phyloP scores from a whole-genome alignment of 129 eudicot genomes.

The Flaveria trinervia region DNA sequence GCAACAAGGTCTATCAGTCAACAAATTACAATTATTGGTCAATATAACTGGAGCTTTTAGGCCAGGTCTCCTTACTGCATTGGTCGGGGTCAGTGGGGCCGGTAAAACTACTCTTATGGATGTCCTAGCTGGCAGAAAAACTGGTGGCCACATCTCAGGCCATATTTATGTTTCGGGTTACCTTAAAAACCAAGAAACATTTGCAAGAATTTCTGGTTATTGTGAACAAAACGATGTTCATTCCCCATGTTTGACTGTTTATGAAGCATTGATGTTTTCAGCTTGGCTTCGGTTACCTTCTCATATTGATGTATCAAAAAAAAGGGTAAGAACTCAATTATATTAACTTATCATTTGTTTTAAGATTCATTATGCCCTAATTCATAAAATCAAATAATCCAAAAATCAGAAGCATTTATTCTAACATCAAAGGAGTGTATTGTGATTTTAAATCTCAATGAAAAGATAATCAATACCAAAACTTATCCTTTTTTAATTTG shows the following conservation, averaged over 20 bases:
- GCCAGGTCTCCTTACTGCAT: conserved; percentile 95
- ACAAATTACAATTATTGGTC: conserved; percentile 68
- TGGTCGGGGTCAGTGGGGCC: conserved; percentile 98
- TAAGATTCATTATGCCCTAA: not conserved
- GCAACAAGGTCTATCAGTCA: conserved; percentile 57
- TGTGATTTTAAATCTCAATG: not conserved
- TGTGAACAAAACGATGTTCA: conserved; percentile 94
- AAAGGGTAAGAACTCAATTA: conserved; percentile 45
- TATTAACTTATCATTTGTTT: not conserved
- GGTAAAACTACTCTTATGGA: conserved; percentile 99
- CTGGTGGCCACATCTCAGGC: conserved; percentile 82
- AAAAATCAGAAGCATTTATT: no score
- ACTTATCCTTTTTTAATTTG: not conserved
- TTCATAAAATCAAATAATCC: not conserved
- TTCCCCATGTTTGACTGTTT: conserved; percentile 85
- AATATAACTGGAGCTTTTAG: conserved; percentile 81
- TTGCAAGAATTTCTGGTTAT: conserved; percentile 90
- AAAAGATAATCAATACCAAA: not conserved
- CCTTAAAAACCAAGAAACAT: conserved; percentile 88
- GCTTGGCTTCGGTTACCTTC: conserved; percentile 93
- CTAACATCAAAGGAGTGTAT: no score
- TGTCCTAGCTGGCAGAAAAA: conserved; percentile 96
- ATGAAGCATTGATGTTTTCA: conserved; percentile 76
- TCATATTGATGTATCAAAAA: conserved; percentile 52
- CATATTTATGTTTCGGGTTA: conserved; percentile 72